phyloP scores from a whole-genome alignment of 2,329 filamentous ascomycete genomes.

The Colletotrichum cuscutae region DNA sequence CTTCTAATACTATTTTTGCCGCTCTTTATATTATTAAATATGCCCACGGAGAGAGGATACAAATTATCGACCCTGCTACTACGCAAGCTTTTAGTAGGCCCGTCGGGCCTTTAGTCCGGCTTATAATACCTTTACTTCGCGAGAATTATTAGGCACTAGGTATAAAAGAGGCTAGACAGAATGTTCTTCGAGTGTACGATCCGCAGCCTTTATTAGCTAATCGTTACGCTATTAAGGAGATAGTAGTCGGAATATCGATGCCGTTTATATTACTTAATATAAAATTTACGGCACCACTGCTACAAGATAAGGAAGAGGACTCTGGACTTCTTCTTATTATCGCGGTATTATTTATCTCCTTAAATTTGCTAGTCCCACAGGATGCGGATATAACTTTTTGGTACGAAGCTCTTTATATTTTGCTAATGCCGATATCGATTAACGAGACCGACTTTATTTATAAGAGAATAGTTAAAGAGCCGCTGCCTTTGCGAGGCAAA shows the following conservation, averaged over 20 bases:
- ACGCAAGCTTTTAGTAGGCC: not conserved
- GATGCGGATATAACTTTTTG: not conserved
- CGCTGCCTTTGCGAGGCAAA: too few species aligned
- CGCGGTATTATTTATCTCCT: not conserved
- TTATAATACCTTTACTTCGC: constrained; percentile 37
- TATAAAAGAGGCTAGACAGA: not conserved
- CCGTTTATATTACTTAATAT: not conserved
- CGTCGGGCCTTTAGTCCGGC: not conserved
- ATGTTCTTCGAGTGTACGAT: not conserved
- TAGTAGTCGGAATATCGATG: not conserved
- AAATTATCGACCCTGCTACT: not conserved
- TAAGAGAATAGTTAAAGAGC: too few species aligned
- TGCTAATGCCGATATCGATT: too few species aligned
- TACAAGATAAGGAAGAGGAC: not conserved
- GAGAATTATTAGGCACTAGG: not conserved
- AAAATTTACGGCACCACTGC: not conserved
- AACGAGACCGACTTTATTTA: too few species aligned
- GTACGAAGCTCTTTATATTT: too few species aligned
- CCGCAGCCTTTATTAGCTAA: not conserved
- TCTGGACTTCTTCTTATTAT: not conserved
- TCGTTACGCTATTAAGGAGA: not conserved
- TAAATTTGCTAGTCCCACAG: not conserved
- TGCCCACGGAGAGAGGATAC: not conserved
- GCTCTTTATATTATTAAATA: not conserved
- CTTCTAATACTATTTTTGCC: not conserved